These are phyloP conservation scores for Liriodendron chinense DNA, from an alignment of 164 flowering plant species.

Conservation along the genomic window DNA sequence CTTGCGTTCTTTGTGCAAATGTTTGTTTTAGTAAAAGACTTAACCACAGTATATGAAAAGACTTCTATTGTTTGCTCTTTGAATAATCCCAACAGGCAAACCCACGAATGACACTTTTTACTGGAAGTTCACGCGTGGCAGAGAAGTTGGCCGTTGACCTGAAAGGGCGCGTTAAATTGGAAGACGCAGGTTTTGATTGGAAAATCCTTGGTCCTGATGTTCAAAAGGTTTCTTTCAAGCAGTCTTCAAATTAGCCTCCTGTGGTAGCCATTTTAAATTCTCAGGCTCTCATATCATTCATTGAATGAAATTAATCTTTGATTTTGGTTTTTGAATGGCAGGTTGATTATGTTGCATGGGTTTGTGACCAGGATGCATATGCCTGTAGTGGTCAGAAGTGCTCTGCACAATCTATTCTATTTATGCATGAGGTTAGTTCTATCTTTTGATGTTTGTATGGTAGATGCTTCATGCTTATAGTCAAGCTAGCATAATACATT, in stretches of 20 bases:
- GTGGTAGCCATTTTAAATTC: not conserved
- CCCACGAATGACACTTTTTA: constrained; percentile 93
- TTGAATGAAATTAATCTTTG: not conserved
- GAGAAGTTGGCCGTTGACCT: constrained; percentile 88
- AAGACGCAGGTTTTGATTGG: constrained; percentile 99
- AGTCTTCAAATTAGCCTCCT: not conserved
- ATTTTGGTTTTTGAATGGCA: constrained; percentile 27
- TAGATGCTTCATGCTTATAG: no score
- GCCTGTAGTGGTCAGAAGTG: constrained; percentile 99
- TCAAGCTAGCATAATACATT: not conserved
- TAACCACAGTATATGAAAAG: no score
- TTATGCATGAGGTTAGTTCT: constrained; percentile 89
- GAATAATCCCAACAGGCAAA: constrained; percentile 51
- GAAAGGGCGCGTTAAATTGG: constrained; percentile 83
- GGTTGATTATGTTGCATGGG: constrained; percentile 98
- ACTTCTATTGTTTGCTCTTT: no score
- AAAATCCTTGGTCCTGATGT: constrained; percentile 97
- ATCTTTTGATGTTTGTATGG: not conserved
- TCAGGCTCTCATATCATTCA: constrained; percentile 9
- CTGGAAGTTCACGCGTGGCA: constrained; percentile 96
- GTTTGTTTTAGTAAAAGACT: no score
- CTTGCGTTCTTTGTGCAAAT: no score
- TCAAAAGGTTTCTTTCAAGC: constrained; percentile 51
- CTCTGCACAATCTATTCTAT: constrained; percentile 91
- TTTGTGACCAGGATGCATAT: constrained; percentile 99